Percentiles rank a stretch among this genome's conserved stretches.
These are phyloP conservation scores for Stagonosporopsis cucurbitacearum DNA, from an alignment of 2,329 filamentous ascomycete genomes.

Conservation along the genomic window DNA sequence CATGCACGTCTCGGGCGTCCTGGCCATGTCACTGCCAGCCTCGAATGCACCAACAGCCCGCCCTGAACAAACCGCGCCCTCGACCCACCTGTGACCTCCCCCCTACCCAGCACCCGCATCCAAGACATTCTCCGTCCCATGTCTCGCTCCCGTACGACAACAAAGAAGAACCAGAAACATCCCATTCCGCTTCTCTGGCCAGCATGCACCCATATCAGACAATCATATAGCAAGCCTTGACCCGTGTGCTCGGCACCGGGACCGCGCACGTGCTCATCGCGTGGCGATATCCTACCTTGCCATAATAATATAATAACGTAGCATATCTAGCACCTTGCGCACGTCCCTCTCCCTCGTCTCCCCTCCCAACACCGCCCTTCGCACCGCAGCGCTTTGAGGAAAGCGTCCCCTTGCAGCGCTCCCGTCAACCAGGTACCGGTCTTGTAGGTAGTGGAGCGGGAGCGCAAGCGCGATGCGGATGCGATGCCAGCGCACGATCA, in stretches of 20 bases:
- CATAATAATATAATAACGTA: not conserved
- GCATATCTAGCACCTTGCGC: not conserved
- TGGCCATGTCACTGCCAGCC: not conserved
- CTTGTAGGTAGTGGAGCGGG: not conserved
- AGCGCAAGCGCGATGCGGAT: not conserved
- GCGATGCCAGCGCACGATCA: not conserved
- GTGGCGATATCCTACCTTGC: constrained; percentile 4
- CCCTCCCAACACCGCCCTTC: not conserved
- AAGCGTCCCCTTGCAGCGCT: not conserved
- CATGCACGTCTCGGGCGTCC: constrained; percentile 6
- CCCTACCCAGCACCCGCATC: not conserved
- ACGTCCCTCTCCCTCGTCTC: not conserved
- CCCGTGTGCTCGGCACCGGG: constrained; percentile 3
- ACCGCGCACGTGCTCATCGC: constrained; percentile 11
- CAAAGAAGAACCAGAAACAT: not conserved
- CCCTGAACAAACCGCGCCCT: not conserved
- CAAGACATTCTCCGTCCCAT: not conserved
- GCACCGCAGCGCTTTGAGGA: not conserved
- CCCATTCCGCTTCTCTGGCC: not conserved
- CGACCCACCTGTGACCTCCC: not conserved
- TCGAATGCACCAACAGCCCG: not conserved
- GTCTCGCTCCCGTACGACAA: constrained; percentile 1
- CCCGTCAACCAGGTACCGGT: constrained; percentile 5
- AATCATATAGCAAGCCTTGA: constrained; percentile 2
- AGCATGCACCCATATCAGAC: not conserved